Evolutionary conservation across 192 early-diverging fungal genomes (phyloP).

Genomic region (Geosiphon pyriformis): DNA sequence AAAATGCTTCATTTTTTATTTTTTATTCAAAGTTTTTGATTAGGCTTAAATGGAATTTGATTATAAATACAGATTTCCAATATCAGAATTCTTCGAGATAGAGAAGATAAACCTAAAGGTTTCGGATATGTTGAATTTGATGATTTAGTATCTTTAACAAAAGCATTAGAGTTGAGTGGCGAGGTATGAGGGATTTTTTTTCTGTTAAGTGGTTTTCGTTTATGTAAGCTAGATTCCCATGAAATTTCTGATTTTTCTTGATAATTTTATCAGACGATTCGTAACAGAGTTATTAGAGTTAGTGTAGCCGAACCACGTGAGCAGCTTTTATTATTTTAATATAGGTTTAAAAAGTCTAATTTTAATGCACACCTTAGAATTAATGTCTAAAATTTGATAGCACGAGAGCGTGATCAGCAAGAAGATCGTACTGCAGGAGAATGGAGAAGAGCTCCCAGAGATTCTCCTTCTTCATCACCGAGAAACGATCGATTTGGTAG

Average conservation of each 20-base stretch:
- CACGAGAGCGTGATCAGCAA: constrained; percentile 46
- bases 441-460: constrained; percentile 49
- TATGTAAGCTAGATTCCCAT: too few relatives aligned
- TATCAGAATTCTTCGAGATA: constrained; percentile 80
- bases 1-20: neutral
- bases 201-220: neutral
- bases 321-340: constrained; percentile 23
- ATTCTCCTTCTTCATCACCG: constrained; percentile 34
- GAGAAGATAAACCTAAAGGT: constrained; percentile 79
- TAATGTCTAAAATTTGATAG: constrained; percentile 25
- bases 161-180: constrained; percentile 64
- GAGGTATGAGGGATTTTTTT: constrained; percentile 29
- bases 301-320: constrained; percentile 86
- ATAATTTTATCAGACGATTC: constrained; percentile 60
- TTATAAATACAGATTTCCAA: constrained; percentile 59
- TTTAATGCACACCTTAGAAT: too few relatives aligned
- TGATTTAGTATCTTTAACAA: constrained; percentile 72
- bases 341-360: neutral
- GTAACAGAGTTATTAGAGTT: constrained; percentile 70
- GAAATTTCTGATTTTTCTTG: too few relatives aligned
- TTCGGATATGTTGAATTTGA: constrained; percentile 97
- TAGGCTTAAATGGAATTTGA: too few relatives aligned
- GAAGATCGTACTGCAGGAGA: constrained; percentile 57
- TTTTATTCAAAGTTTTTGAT: too few relatives aligned
- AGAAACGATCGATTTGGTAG: constrained; percentile 37